Evolutionary conservation across 2,329 filamentous ascomycete species (phyloP).

Genomic region (Fusarium annulatum): DNA sequence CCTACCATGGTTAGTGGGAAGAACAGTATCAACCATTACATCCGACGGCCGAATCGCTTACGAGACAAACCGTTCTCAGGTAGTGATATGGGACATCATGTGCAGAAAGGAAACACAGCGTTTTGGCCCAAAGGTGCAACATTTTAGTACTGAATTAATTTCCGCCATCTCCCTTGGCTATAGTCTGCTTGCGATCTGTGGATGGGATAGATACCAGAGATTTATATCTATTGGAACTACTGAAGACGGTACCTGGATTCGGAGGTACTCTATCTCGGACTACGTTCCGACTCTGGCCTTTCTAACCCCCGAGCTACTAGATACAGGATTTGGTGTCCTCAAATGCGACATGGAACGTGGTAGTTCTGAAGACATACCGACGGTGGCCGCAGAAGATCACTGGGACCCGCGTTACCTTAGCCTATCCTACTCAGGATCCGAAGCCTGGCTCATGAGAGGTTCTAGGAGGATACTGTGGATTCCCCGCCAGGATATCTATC

Average conservation of each 20-base stretch:
- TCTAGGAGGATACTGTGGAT: neutral
- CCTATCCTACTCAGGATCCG: rapidly evolving
- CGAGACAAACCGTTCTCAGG: rapidly evolving
- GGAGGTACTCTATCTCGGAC: rapidly evolving
- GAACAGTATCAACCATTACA: neutral
- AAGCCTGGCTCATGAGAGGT: neutral
- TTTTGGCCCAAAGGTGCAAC: neutral
- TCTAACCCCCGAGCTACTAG: rapidly evolving
- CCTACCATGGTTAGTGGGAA: too few relatives aligned
- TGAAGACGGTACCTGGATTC: neutral
- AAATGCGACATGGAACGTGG: rapidly evolving
- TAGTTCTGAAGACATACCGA: rapidly evolving
- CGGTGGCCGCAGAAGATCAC: rapidly evolving
- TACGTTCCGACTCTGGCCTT: rapidly evolving
- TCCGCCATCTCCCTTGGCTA: too few relatives aligned
- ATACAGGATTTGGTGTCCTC: rapidly evolving
- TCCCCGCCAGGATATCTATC: neutral
- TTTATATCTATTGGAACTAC: neutral
- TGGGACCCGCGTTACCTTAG: neutral
- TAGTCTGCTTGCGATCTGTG: too few relatives aligned
- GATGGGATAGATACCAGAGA: rapidly evolving
- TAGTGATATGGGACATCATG: neutral
- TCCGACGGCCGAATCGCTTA: neutral
- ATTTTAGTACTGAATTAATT: rapidly evolving
- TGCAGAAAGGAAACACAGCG: rapidly evolving